A percentile compares a stretch with the other conserved stretches of the same genome.
Conservation (phyloP, 208 protist species). For the Leishmania turanica region DNA sequence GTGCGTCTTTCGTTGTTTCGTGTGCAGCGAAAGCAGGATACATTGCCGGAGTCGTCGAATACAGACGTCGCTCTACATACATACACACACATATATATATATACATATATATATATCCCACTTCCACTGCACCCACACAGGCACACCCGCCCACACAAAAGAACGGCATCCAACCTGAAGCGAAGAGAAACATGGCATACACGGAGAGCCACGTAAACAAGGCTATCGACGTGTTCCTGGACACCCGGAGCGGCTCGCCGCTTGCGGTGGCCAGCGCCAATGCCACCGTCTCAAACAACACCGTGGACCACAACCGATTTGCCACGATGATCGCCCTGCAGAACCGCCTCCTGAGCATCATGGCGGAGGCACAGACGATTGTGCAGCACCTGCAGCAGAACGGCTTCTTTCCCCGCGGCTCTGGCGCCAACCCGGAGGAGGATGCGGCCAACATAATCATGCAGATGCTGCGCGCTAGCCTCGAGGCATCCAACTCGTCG, state of each 20-base stretch:
- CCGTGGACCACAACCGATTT: conserved; percentile 28
- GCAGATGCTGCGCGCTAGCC: conserved; percentile 28
- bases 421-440: conserved; percentile 26
- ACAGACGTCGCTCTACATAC: background rate
- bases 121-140: background rate
- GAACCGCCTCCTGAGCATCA: conserved; percentile 43
- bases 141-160: background rate
- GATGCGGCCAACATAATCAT: conserved; percentile 40
- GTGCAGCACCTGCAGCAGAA: conserved; percentile 51
- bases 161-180: conserved; percentile 3
- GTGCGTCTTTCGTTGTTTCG: background rate
- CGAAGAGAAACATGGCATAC: background rate
- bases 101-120: background rate
- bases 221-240: conserved; percentile 33
- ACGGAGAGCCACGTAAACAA: conserved; percentile 32
- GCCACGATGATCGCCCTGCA: conserved; percentile 42
- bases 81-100: background rate
- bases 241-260: conserved; percentile 23
- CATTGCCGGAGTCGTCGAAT: background rate
- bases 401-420: conserved; percentile 38
- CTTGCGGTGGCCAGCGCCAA: background rate
- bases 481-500: conserved; percentile 15
- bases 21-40: background rate
- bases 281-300: background rate
- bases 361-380: conserved; percentile 44